Base-by-base conservation (phyloP, 2,329 filamentous ascomycete species). In the Botrytis fabae region DNA sequence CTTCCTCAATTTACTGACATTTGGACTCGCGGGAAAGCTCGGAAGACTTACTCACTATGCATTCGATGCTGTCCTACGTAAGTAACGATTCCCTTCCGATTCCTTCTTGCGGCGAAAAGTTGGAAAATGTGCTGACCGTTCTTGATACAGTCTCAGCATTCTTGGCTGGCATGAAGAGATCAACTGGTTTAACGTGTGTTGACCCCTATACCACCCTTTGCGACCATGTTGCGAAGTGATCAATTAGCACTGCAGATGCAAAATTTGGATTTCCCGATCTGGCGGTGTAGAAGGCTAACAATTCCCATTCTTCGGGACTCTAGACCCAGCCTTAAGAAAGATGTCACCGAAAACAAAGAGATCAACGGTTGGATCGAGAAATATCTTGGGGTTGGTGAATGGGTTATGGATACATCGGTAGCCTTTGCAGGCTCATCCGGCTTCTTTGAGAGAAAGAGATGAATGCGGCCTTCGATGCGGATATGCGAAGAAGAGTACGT, bases 381-480 rank as follows among this genome's bases (percentile, higher is more conserved):
- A 82, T 98, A 98, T 83, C 90, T 98, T 61, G 94, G 94, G 75
- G 91, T 98, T 28, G 96, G 96, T 79, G 96, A 99, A 85, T 97
- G 94, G 90, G 93, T 98, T 76, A 97, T 99, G 94, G 96, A 99
- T 83, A 93, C 97, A 85, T 97, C 94, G 44, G 94, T 98, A 46
- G 95, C 95, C 59, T 89, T 98, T 73, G 93, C 97, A 81, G 92
- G 94, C 60, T 91, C 92, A 66, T 97, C 93, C 81, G 89, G 91
- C 74, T 99, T 91, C 84, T 99, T 99, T 82, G 95, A 98, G 85
- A 89, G 96, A 80, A 95, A 90, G 83, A 89, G 95, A 85, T 97
- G 77, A 74, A 38, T 61, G 20, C 6, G 5, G 18, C 35, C 28
- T 68, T 32, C 18, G 35, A 32, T 28, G 7, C 18, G 25, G 48